Conservation (phyloP, 371 early-diverging fungal genomes). For the Mucor mucedo region DNA sequence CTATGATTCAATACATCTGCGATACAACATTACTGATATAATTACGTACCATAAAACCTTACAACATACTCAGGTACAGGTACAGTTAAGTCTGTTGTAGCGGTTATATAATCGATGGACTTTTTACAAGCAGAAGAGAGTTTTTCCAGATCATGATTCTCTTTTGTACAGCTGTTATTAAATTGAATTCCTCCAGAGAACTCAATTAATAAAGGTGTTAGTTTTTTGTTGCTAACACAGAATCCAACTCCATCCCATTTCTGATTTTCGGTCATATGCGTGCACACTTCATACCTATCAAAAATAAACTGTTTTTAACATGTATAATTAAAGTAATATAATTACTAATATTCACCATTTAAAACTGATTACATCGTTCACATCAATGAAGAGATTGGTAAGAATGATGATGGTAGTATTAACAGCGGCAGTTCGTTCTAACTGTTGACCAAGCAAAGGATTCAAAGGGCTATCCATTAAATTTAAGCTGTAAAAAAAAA, state of each 20-base stretch:
- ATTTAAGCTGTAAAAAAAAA: slow-evolving; percentile 6
- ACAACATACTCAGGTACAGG: slow-evolving; percentile 13
- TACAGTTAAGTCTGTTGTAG: slow-evolving; percentile 16
- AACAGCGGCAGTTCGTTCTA: slow-evolving; percentile 2
- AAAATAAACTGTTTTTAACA: background rate
- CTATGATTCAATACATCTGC: too few species aligned
- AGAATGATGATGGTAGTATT: slow-evolving; percentile 2
- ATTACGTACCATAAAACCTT: slow-evolving; percentile 13
- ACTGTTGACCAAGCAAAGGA: background rate
- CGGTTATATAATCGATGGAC: slow-evolving; percentile 13
- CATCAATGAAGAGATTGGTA: slow-evolving; percentile 4
- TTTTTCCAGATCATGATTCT: slow-evolving; percentile 15
- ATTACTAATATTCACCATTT: slow-evolving; percentile 3
- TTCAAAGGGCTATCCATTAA: background rate
- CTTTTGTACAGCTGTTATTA: slow-evolving; percentile 14
- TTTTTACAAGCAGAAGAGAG: slow-evolving; percentile 15
- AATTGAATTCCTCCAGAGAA: slow-evolving; percentile 19
- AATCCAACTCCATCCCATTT: slow-evolving; percentile 28
- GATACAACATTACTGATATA: too few species aligned
- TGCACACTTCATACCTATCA: slow-evolving; percentile 1
- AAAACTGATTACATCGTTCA: slow-evolving; percentile 2
- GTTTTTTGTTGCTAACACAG: slow-evolving; percentile 16
- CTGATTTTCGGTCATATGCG: slow-evolving; percentile 12
- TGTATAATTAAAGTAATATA: slow-evolving; percentile 2
- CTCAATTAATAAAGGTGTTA: slow-evolving; percentile 25